Conservation (phyloP, 257 asterid species). For the Cinchona pubescens region DNA sequence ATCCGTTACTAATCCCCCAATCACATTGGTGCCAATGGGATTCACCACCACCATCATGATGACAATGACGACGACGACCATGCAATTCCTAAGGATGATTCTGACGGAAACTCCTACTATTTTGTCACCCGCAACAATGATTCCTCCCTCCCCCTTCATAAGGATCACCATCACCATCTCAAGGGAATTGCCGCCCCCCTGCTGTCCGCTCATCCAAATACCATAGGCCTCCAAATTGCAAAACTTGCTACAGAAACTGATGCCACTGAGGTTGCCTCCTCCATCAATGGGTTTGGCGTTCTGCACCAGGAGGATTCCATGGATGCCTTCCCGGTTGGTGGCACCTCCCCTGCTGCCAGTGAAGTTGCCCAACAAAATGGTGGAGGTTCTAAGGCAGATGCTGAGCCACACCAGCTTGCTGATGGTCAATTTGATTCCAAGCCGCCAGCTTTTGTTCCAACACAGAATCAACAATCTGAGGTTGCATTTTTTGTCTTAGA, state of each 20-base stretch:
- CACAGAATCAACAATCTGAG: conserved; percentile 10
- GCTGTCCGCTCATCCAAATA: not conserved
- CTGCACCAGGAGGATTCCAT: not conserved
- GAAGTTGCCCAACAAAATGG: conserved; percentile 2
- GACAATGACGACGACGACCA: not conserved
- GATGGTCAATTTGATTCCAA: not conserved
- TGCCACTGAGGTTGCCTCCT: not conserved
- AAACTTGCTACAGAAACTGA: not conserved
- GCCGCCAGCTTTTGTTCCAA: not conserved
- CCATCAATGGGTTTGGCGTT: not conserved
- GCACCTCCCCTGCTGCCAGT: not conserved
- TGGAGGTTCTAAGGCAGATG: conserved; percentile 8
- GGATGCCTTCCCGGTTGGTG: not conserved
- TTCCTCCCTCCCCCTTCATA: conserved; percentile 13
- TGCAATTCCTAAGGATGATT: conserved; percentile 13
- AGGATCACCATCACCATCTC: conserved; percentile 11
- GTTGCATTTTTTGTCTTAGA: not conserved
- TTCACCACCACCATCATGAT: conserved; percentile 13
- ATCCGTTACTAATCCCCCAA: not conserved
- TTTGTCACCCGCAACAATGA: conserved; percentile 37
- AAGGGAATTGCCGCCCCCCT: not conserved
- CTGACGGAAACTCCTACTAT: conserved; percentile 45
- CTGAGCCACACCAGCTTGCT: not conserved
- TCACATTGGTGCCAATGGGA: conserved; percentile 26
- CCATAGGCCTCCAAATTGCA: not conserved